Percentiles rank a stretch among this genome's conserved stretches.
Evolutionary conservation across 2,329 filamentous ascomycete genomes (phyloP).

Genomic region (Rutstroemia sp.): DNA sequence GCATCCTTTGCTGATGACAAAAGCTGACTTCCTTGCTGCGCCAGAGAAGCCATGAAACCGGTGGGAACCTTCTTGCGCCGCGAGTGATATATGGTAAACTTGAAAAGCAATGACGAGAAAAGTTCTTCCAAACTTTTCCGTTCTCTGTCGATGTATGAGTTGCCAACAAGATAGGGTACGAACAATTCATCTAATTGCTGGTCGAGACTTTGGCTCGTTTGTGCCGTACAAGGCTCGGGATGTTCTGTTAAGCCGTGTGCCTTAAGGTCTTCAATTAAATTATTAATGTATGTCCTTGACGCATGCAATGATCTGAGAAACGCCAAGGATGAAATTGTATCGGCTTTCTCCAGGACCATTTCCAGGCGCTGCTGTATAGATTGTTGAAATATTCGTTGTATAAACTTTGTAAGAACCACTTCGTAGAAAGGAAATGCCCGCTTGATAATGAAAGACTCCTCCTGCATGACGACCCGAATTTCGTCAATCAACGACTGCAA

Average conservation of each 20-base stretch:
- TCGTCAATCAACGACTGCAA: conserved; percentile 90
- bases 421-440: conserved; percentile 95
- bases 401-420: conserved; percentile 83
- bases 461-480: conserved; percentile 90
- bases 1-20: conserved; percentile 83
- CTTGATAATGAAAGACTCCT: conserved; percentile 95
- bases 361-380: conserved; percentile 94
- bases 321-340: conserved; percentile 82
- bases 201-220: conserved; percentile 69
- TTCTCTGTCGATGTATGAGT: conserved; percentile 64
- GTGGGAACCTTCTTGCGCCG: conserved; percentile 80
- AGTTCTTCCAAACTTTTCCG: conserved; percentile 66
- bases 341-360: conserved; percentile 91
- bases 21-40: conserved; percentile 83
- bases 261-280: conserved; percentile 87
- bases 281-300: conserved; percentile 79
- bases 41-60: conserved; percentile 86
- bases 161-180: conserved; percentile 60
- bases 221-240: conserved; percentile 81
- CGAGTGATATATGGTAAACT: conserved; percentile 92
- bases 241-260: conserved; percentile 91
- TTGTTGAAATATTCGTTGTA: conserved; percentile 95
- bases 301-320: conserved; percentile 88
- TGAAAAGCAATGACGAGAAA: conserved; percentile 89
- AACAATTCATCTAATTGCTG: conserved; percentile 74